Evolutionary conservation across 257 asterid genomes (phyloP).

Genomic region (Nemophila menziesii): DNA sequence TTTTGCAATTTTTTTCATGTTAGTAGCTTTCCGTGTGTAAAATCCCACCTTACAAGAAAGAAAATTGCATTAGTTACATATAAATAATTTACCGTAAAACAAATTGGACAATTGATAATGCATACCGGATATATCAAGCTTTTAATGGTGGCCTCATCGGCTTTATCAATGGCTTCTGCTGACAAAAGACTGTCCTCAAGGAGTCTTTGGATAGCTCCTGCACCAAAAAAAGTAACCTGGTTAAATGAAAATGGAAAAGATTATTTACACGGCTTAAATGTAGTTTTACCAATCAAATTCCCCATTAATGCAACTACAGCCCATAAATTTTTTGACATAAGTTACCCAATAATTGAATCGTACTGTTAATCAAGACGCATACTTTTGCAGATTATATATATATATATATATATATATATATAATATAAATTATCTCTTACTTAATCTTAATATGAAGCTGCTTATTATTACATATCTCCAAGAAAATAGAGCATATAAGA

Average conservation of each 20-base stretch:
- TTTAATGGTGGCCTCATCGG: constrained; percentile 60
- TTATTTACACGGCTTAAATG: background rate
- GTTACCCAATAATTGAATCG: background rate
- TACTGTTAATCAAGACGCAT: background rate
- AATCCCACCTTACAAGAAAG: constrained; percentile 63
- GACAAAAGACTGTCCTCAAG: constrained; percentile 66
- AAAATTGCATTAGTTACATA: constrained; percentile 7
- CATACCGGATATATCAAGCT: constrained; percentile 75
- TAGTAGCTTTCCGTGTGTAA: constrained; percentile 82
- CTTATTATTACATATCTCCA: background rate
- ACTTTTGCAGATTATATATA: background rate
- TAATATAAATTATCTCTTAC: no score
- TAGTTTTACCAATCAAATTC: background rate
- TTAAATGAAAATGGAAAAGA: background rate
- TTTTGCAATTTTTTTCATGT: constrained; percentile 77
- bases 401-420: no score
- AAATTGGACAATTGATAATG: constrained; percentile 6
- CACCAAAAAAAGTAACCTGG: constrained; percentile 9
- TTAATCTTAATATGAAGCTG: background rate
- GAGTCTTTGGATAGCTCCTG: constrained; percentile 91
- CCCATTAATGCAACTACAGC: background rate
- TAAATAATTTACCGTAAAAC: constrained; percentile 1
- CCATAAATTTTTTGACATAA: background rate
- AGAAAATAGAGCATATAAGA: background rate
- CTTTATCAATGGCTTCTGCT: constrained; percentile 59